A percentile compares a stretch with the other conserved stretches of the same genome.
These are phyloP conservation scores for Fraxinus platypoda DNA, from an alignment of 305 asterid genomes.

Conservation along the genomic window DNA sequence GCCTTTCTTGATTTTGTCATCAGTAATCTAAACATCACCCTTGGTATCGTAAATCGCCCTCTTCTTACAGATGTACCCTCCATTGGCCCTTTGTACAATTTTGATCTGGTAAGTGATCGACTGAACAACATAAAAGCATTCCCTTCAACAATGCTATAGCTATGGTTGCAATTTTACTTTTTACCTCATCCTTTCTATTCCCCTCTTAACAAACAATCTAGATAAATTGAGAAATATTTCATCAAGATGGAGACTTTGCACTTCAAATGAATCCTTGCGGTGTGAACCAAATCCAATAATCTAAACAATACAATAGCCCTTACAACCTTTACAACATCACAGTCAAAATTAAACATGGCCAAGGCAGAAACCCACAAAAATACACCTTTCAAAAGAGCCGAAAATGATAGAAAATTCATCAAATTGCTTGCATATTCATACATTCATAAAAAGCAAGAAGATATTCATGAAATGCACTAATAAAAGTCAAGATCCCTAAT, in stretches of 20 bases:
- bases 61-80: constrained; percentile 27
- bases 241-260: neutral
- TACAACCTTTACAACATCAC: neutral
- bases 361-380: neutral
- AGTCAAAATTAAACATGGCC: neutral
- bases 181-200: neutral
- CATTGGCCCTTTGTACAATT: constrained; percentile 28
- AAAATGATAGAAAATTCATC: neutral
- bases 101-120: constrained; percentile 25
- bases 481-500: neutral
- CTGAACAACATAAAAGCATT: constrained; percentile 24
- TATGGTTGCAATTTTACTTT: neutral
- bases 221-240: neutral
- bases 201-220: neutral
- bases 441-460: neutral
- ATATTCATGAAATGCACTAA: neutral
- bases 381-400: neutral
- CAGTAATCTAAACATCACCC: constrained; percentile 30
- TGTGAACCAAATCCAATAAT: neutral
- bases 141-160: constrained; percentile 33
- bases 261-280: neutral
- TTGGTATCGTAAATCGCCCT: constrained; percentile 23
- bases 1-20: constrained; percentile 33
- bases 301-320: neutral
- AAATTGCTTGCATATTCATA: neutral